Evolutionary conservation across 1,284 basidiomycete genomes (phyloP).

Genomic region (Papiliotrema nemorosa): DNA sequence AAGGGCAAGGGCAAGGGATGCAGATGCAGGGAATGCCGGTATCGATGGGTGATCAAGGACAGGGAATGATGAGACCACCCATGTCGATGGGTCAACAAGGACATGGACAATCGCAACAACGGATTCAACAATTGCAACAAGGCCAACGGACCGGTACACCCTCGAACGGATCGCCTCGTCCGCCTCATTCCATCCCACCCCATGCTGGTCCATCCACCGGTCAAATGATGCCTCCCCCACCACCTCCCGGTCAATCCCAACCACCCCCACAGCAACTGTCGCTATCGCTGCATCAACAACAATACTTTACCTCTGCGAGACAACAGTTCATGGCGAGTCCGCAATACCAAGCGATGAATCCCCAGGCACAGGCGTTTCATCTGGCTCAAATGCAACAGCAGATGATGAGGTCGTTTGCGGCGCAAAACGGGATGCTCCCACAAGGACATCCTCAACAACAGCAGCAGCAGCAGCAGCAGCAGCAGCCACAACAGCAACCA

Average conservation of each 20-base stretch:
- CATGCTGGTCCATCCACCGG: not conserved
- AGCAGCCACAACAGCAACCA: slow-evolving; percentile 13
- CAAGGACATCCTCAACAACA: not conserved
- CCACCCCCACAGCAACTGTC: not conserved
- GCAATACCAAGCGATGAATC: slow-evolving; percentile 2
- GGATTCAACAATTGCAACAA: not conserved
- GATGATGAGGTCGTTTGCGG: slow-evolving; percentile 6
- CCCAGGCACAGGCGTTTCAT: slow-evolving; percentile 11
- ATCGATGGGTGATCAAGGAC: slow-evolving; percentile 27
- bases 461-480: slow-evolving; percentile 4
- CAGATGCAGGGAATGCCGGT: slow-evolving; percentile 29
- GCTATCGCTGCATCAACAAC: slow-evolving; percentile 2
- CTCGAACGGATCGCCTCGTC: not conserved
- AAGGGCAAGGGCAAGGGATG: slow-evolving; percentile 2
- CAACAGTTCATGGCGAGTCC: not conserved
- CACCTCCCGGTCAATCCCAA: not conserved
- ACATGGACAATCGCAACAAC: slow-evolving; percentile 17
- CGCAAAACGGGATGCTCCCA: slow-evolving; percentile 8
- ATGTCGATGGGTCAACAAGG: slow-evolving; percentile 25
- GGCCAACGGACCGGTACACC: not conserved
- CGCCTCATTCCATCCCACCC: not conserved
- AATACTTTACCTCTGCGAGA: slow-evolving; percentile 1
- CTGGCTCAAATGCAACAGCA: slow-evolving; percentile 17
- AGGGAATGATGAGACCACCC: slow-evolving; percentile 20
- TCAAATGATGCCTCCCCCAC: slow-evolving; percentile 6